A percentile compares a stretch with the other conserved stretches of the same genome.
Conservation (phyloP, 2,329 filamentous ascomycete species). For the Fusarium torulosum region DNA sequence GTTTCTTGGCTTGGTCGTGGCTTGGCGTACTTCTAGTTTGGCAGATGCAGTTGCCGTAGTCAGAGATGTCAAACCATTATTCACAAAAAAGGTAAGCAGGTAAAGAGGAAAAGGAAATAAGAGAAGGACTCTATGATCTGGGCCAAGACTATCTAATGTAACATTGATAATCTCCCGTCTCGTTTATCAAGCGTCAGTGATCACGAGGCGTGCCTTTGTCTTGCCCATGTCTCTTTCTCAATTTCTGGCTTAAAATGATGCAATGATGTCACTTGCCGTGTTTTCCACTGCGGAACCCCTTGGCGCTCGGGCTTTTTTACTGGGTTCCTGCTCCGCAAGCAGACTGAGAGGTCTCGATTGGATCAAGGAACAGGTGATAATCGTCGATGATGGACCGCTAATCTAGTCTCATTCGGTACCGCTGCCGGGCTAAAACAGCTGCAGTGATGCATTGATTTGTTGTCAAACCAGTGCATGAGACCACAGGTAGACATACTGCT, state of each 20-base stretch:
- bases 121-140: neutral
- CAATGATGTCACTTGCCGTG: slow-evolving; percentile 41
- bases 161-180: slow-evolving; percentile 14
- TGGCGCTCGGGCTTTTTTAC: slow-evolving; percentile 23
- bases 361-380: slow-evolving; percentile 28
- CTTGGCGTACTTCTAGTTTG: slow-evolving; percentile 5
- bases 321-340: slow-evolving; percentile 13
- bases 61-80: slow-evolving; percentile 5
- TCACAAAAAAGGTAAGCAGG: neutral
- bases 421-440: slow-evolving; percentile 16
- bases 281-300: slow-evolving; percentile 25
- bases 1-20: slow-evolving; percentile 4
- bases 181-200: neutral
- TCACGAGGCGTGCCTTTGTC: slow-evolving; percentile 16
- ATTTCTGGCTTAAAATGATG: slow-evolving; percentile 20
- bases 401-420: slow-evolving; percentile 11
- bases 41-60: slow-evolving; percentile 11
- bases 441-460: slow-evolving; percentile 23
- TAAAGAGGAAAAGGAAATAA: neutral
- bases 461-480: neutral
- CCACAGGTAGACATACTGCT: neutral
- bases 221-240: slow-evolving; percentile 6
- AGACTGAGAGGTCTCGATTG: slow-evolving; percentile 12
- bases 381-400: slow-evolving; percentile 38
- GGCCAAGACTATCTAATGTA: slow-evolving; percentile 1